Evolutionary conservation across 345 rosid genomes (phyloP), one percentile per base, ranked within the genome.

Genomic region (Eucalyptus regnans): DNA sequence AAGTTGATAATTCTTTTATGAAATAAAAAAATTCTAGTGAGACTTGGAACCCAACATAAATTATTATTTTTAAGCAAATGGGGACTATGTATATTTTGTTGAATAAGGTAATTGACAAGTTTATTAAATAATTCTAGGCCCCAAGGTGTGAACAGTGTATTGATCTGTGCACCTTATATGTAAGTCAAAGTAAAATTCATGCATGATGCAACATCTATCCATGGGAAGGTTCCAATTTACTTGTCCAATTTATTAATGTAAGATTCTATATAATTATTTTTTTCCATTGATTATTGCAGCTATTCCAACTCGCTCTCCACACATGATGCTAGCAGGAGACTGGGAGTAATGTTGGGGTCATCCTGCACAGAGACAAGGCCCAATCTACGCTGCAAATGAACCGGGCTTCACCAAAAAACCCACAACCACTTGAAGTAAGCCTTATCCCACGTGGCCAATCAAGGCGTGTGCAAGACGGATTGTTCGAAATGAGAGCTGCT

Each of bases 401-500:
- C 2, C 0, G 44, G 81, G 44, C 81, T 71, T 71, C 44, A 71
- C 81, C 25, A 5, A 18, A 41, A 18, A 9, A 5, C 46, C 13
- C 6, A 71, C 6, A 33, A 15, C 0, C 33, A 12, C 33, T 62
- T 20, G 27, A 37, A 76, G 4, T 10, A 9, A 5, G 31, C 54
- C 20, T 51, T 16, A 51, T 1, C 54, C 54, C 8, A 51, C 4
- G 0, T 51, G 20, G 54, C 54, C 54, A 50, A 50, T 50, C 17
- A 15, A 2, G 18, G 52, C 3, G 3, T 50, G 52, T 50, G 52
- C 52, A 50, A 12, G 11, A 50, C 0, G 7, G 18, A 50, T 50
- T 15, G 0, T 50, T 15, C 1, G 4, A 51, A 51, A 0, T 16
- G 20, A 51, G 20, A 16, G 8, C 4, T 0, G 58, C 25, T 5